Evolutionary conservation across 371 early-diverging fungal genomes (phyloP).

Genomic region (Sporodiniella umbellata): DNA sequence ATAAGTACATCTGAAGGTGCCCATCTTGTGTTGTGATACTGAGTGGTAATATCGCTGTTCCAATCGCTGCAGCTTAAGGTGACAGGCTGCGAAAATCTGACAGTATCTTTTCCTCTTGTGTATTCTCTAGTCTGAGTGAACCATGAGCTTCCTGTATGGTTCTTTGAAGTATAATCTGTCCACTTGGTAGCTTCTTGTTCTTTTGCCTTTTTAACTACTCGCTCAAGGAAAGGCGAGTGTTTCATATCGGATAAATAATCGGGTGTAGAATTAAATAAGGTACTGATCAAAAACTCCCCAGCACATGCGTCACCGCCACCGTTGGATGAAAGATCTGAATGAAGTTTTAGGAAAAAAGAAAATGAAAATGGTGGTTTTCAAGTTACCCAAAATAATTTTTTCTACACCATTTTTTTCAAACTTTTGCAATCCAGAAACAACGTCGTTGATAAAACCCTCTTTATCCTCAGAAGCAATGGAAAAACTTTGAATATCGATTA

Average conservation of each 20-base stretch:
- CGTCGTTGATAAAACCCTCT: conserved; percentile 31
- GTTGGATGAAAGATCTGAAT: conserved; percentile 38
- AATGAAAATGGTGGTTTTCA: background rate
- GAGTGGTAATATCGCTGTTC: conserved; percentile 13
- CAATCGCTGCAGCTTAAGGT: conserved; percentile 23
- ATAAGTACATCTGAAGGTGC: conserved; percentile 37
- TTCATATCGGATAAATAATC: conserved; percentile 48
- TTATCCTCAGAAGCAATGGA: conserved; percentile 37
- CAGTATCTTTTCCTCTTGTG: conserved; percentile 25
- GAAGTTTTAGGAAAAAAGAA: background rate
- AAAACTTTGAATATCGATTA: conserved; percentile 50
- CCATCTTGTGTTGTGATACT: conserved; percentile 33
- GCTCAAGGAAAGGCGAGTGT: conserved; percentile 41
- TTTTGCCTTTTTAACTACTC: conserved; percentile 38
- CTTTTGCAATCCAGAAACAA: conserved; percentile 29
- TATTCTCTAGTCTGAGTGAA: conserved; percentile 30
- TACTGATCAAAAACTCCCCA: conserved; percentile 47
- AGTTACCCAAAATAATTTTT: conserved; percentile 37
- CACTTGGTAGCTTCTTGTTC: conserved; percentile 38
- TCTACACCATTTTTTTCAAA: conserved; percentile 40
- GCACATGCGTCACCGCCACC: conserved; percentile 55
- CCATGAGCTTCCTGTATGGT: conserved; percentile 26
- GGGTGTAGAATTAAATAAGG: conserved; percentile 41
- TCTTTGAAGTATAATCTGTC: conserved; percentile 34
- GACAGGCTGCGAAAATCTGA: conserved; percentile 41